These are phyloP conservation scores for Nitzschia sp. DNA, from an alignment of 108 stramenopile genomes.

Conservation along the genomic window DNA sequence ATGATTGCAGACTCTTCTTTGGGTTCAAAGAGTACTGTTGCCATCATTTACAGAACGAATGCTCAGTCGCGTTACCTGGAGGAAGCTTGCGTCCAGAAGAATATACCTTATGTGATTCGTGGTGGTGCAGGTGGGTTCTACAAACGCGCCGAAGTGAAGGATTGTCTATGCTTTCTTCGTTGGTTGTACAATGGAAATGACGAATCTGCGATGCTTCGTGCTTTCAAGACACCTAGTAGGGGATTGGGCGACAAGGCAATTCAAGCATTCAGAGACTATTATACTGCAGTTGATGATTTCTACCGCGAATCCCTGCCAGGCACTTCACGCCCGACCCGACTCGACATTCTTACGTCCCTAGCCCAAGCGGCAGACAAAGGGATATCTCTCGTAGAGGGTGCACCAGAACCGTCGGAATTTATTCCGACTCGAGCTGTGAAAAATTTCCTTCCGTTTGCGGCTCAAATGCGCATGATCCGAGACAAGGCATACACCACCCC, in stretches of 20 bases:
- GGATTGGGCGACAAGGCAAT: slow-evolving; percentile 71
- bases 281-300: slow-evolving; percentile 44
- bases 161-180: slow-evolving; percentile 74
- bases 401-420: slow-evolving; percentile 23
- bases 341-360: slow-evolving; percentile 67
- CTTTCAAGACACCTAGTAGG: slow-evolving; percentile 67
- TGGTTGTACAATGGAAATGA: slow-evolving; percentile 75
- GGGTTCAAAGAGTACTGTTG: slow-evolving; percentile 49
- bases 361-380: not conserved
- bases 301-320: slow-evolving; percentile 22
- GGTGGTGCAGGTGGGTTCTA: slow-evolving; percentile 78
- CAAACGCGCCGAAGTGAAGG: slow-evolving; percentile 76
- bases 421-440: slow-evolving; percentile 67
- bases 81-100: slow-evolving; percentile 80
- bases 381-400: slow-evolving; percentile 15
- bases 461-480: slow-evolving; percentile 44
- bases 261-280: slow-evolving; percentile 63
- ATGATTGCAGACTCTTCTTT: slow-evolving; percentile 51
- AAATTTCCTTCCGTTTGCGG: slow-evolving; percentile 60
- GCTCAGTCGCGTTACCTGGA: slow-evolving; percentile 89
- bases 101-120: slow-evolving; percentile 72
- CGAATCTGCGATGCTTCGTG: slow-evolving; percentile 63
- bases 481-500: slow-evolving; percentile 34
- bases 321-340: slow-evolving; percentile 38
- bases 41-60: slow-evolving; percentile 89